Base-by-base conservation (phyloP, 2,329 filamentous ascomycete genomes). In the Fusarium citri region DNA sequence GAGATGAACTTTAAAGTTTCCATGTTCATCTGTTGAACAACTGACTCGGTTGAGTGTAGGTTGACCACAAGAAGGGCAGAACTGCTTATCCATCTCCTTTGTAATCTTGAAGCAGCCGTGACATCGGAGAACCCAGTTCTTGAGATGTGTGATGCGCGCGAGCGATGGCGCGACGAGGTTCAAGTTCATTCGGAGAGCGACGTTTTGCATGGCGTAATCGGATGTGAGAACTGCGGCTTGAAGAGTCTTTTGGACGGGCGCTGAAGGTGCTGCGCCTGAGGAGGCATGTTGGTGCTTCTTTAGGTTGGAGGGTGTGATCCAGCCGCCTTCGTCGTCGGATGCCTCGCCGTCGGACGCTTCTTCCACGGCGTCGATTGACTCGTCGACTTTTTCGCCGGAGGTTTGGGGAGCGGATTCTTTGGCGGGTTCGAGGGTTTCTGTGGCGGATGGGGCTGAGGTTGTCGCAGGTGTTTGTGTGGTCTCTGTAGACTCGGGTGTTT, bases 171-270 rank as follows among this genome's bases (percentile, higher is more conserved):
- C 94, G 62, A 98, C 87, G 14, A 98, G 88, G 78, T 96, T 93
- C 55, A 99, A 88, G 82, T 98, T 97, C 84, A 98, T 97, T 73
- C 97, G 93, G 7, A 99, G 87, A 3, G 96, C 88, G 10, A 98
- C 94, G 78, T 98, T 98, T 83, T 98, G 95, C 93, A 99, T 97
- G 58, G 96, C 95, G 81, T 93, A 98, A 83, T 99, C 96, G 59
- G 92, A 94, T 2, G 96, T 98, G 77, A 98, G 91, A 46, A 95
- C 90, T n/a, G 94, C 95, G 18, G 93, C 93, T 80, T 97, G 91
- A 73, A 98, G 91, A 15, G 88, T 89, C 66, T 88, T 87, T 37
- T 88, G 85, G 56, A 88, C 84, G 3, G 85, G 78, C 63, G 84
- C 79, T 50, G 85, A 81, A 42, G 85, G 23, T 3, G 83, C 79